Percentiles rank a stretch among this genome's conserved stretches.
Conservation (phyloP, 2,329 filamentous ascomycete species). For the Thyridium curvatum region DNA sequence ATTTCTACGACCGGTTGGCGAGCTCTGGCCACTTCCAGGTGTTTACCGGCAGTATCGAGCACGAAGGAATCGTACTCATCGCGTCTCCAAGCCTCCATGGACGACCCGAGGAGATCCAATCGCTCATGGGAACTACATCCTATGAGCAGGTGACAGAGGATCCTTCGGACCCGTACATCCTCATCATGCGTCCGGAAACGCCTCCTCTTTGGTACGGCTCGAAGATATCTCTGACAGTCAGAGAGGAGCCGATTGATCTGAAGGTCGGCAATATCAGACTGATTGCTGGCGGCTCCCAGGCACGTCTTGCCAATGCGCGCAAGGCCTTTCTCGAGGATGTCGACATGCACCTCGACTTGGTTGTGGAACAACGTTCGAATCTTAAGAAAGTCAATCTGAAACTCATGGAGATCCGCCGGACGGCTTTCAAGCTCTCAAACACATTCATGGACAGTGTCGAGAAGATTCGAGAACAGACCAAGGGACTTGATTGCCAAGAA, state of each 20-base stretch:
- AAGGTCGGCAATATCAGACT: conserved; percentile 81
- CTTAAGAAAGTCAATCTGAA: conserved; percentile 86
- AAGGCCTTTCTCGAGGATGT: conserved; percentile 70
- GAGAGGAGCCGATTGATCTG: conserved; percentile 76
- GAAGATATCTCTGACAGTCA: conserved; percentile 62
- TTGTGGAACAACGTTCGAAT: conserved; percentile 90
- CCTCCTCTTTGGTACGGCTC: conserved; percentile 76
- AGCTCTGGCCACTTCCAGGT: conserved; percentile 84
- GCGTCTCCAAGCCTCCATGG: conserved; percentile 74
- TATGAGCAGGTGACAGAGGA: conserved; percentile 60
- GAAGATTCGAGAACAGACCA: conserved; percentile 80
- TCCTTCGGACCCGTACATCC: conserved; percentile 71
- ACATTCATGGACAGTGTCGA: conserved; percentile 99
- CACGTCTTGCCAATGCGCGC: conserved; percentile 72
- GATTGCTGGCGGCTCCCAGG: conserved; percentile 80
- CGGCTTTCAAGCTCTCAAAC: conserved; percentile 93
- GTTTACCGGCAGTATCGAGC: conserved; percentile 61
- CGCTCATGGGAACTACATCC: conserved; percentile 68
- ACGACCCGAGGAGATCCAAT: conserved; percentile 74
- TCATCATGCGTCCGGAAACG: conserved; percentile 79
- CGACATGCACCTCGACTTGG: conserved; percentile 77
- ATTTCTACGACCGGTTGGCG: conserved; percentile 75
- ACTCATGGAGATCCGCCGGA: conserved; percentile 89
- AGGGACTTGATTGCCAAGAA: conserved; percentile 82
- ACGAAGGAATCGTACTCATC: conserved; percentile 74